Base-by-base conservation (phyloP, 495 filamentous ascomycete genomes). In the Usnea hakonensis region DNA sequence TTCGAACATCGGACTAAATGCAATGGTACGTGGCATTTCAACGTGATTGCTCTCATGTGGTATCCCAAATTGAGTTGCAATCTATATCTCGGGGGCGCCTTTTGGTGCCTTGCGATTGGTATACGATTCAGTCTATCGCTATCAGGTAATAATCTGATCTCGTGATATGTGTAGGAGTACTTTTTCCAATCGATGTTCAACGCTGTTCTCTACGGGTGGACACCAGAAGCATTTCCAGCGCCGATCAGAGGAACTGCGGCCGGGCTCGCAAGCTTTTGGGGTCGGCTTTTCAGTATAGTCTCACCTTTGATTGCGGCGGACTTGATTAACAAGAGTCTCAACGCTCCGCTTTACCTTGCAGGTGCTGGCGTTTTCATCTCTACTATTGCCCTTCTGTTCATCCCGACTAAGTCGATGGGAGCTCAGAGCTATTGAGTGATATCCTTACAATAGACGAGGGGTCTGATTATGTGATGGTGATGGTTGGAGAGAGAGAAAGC, bases 141-240 rank as follows among this genome's bases (percentile, higher is more conserved):
- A 4, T 21, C 26, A 28, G 21, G 21, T 26, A 26, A 28, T 11
- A 48, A 4, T 10, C 44, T 48, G 44, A 28, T 23, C 28, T 48
- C 2, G 0, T 14, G 28, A 1, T 26, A 10, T 44, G 44, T 0
- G 11, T 28, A 48, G 44, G 76, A 79, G 62, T 79, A 79, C 65
- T 77, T 79, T 64, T 78, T 80, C 67, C 76, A 80, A 59, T 71
- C 68, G 46, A 77, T 79, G 76, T 79, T 79, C 74, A 78, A 83
- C 59, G 80, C 78, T 16, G 74, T 84, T 7, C 75, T 83, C 65
- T 83, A 83, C 63, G 80, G 79, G 36, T 83, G 80, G 72, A 83
- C 80, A 2, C 80, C 81, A 0, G 81, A 84, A 67, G 81, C 76
- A 11, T 84, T 83, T 63, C 80, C 79, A 2, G 77, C 78, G 1